A percentile compares a stretch with the other conserved stretches of the same genome.
These are phyloP conservation scores for Cynara cardunculus DNA, from an alignment of 129 eudicot genomes.

Conservation along the genomic window DNA sequence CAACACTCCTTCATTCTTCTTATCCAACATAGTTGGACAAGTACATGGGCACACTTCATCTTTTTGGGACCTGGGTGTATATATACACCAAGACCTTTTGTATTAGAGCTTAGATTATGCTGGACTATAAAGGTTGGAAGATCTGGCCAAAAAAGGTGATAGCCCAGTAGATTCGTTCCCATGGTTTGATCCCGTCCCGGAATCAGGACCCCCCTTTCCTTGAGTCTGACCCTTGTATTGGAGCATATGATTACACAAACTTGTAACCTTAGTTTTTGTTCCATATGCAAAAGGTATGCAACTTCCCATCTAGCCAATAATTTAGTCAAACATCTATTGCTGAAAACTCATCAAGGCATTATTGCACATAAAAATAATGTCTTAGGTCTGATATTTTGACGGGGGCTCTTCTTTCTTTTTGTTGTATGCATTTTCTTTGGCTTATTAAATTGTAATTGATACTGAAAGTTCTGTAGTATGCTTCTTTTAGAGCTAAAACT, in stretches of 20 bases:
- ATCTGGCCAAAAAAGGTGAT: no score
- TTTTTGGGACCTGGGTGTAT: neutral
- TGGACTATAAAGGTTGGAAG: no score
- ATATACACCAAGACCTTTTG: neutral
- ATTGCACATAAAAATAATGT: neutral
- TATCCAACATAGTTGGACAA: no score
- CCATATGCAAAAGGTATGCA: neutral
- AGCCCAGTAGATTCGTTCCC: no score
- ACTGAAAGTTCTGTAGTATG: slow-evolving; percentile 8
- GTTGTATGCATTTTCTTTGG: neutral
- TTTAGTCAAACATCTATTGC: neutral
- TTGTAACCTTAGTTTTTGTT: neutral
- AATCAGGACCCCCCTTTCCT: no score
- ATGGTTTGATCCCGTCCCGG: no score
- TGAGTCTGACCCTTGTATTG: neutral
- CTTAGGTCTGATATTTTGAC: neutral
- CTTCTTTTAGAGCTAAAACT: neutral
- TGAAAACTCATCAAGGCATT: neutral
- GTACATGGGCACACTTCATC: no score
- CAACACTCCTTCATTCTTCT: no score
- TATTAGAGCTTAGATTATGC: neutral
- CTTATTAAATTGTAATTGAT: neutral
- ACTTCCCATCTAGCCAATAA: neutral
- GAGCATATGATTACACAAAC: neutral
- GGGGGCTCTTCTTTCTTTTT: neutral